A percentile compares a stretch with the other conserved stretches of the same genome.
phyloP scores from a whole-genome alignment of 1,284 basidiomycete species.

The Rhodotorula sp. region DNA sequence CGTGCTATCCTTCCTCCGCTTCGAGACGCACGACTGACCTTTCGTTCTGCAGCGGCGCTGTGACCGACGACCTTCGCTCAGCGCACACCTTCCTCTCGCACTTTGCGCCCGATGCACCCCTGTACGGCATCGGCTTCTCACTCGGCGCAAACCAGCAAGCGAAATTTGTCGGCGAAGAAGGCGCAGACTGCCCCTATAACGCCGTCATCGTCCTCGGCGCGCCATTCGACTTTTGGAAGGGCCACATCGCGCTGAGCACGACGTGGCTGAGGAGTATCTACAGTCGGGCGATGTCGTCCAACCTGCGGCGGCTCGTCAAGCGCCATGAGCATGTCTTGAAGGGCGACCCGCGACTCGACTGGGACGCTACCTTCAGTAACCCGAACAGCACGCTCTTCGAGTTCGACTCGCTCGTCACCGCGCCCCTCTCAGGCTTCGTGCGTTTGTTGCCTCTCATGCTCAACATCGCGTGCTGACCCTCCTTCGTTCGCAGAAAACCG shows the following conservation, averaged over 20 bases:
- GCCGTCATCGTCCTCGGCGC: conserved; percentile 74
- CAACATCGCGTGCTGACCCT: conserved; percentile 39
- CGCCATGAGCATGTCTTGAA: conserved; percentile 54
- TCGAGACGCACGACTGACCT: neutral
- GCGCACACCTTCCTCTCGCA: conserved; percentile 73
- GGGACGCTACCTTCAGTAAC: conserved; percentile 40
- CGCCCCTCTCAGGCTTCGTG: conserved; percentile 68
- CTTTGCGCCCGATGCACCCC: conserved; percentile 71
- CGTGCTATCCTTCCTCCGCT: neutral
- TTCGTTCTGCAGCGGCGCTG: conserved; percentile 15
- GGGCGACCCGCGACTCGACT: conserved; percentile 36
- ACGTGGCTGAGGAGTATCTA: conserved; percentile 37
- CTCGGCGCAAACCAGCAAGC: conserved; percentile 89
- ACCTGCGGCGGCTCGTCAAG: conserved; percentile 56
- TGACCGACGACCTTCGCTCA: conserved; percentile 57
- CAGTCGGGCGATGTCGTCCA: conserved; percentile 39
- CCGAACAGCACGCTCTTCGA: conserved; percentile 45
- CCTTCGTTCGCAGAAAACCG: conserved; percentile 54
- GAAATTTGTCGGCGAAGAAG: conserved; percentile 81
- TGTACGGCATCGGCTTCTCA: conserved; percentile 88
- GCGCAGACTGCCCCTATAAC: conserved; percentile 67
- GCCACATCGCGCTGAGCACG: conserved; percentile 38
- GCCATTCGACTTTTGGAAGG: conserved; percentile 72
- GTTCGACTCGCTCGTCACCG: conserved; percentile 62
- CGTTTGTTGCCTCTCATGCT: neutral